phyloP scores from a whole-genome alignment of 805 yeast species.

The Starmera pachycereana region DNA sequence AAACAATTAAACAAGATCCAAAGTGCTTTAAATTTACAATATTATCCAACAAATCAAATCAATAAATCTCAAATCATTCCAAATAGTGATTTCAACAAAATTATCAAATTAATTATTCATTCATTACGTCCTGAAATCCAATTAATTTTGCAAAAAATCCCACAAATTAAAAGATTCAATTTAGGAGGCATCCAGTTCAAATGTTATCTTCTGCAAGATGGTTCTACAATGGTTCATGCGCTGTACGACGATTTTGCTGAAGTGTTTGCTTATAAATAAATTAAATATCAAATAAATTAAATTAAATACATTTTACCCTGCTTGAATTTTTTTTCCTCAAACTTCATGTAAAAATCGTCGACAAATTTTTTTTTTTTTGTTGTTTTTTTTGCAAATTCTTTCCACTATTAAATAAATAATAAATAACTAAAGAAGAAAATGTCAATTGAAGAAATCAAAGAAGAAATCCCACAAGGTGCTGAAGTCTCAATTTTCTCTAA shows the following conservation, averaged over 20 bases:
- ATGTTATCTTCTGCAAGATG: constrained; percentile 1
- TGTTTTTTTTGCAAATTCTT: no score
- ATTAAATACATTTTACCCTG: no score
- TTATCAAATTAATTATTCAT: constrained; percentile 15
- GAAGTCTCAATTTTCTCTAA: constrained; percentile 72
- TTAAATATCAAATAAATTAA: no score
- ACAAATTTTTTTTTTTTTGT: neutral
- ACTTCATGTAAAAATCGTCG: neutral
- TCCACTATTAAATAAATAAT: neutral
- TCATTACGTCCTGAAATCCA: constrained; percentile 12
- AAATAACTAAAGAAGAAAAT: constrained; percentile 7
- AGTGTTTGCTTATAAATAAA: neutral
- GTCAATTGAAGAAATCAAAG: constrained; percentile 26
- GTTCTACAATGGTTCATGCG: constrained; percentile 5
- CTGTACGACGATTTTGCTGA: constrained; percentile 18
- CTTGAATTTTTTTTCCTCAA: no score
- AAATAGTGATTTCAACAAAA: constrained; percentile 7
- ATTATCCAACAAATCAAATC: constrained; percentile 11
- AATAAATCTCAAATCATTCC: constrained; percentile 7
- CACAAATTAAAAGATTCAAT: constrained; percentile 13
- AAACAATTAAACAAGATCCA: constrained; percentile 17
- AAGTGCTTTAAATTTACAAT: constrained; percentile 12
- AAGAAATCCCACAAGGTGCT: constrained; percentile 72
- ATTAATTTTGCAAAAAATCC: constrained; percentile 6
- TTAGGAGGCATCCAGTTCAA: constrained; percentile 19